These are phyloP conservation scores for Lotmaria passim DNA, from an alignment of 208 protist genomes.

Conservation along the genomic window DNA sequence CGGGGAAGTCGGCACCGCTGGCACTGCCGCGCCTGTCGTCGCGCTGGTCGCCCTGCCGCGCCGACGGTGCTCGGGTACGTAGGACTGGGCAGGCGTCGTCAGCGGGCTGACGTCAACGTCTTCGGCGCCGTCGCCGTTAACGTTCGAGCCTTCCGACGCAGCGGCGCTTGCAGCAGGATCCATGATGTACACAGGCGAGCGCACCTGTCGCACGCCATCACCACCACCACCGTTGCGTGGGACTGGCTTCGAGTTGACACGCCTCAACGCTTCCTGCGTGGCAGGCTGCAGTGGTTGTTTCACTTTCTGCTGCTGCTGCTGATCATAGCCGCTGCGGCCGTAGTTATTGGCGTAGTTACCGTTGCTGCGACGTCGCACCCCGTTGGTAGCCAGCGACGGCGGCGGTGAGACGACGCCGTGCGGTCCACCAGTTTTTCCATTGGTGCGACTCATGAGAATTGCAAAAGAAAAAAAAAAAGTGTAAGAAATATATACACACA, in stretches of 20 bases:
- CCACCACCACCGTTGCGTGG: not conserved
- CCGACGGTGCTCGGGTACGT: conserved; percentile 15
- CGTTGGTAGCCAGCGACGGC: conserved; percentile 18
- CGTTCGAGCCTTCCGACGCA: not conserved
- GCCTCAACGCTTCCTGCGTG: conserved; percentile 11
- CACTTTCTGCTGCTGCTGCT: conserved; percentile 3
- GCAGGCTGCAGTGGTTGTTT: conserved; percentile 16
- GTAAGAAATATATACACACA: not conserved
- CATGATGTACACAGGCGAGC: not conserved
- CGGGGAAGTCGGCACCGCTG: not conserved
- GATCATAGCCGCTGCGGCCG: conserved; percentile 24
- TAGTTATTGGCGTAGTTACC: conserved; percentile 32
- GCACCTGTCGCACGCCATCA: not conserved
- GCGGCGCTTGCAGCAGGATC: not conserved
- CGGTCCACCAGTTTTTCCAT: not conserved
- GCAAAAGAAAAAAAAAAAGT: no score
- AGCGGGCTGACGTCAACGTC: conserved; percentile 26
- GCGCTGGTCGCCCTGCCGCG: not conserved
- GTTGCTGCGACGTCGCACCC: conserved; percentile 16
- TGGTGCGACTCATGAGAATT: conserved; percentile 19
- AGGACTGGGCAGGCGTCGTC: conserved; percentile 26
- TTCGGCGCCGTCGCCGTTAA: not conserved
- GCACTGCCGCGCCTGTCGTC: not conserved
- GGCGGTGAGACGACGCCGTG: conserved; percentile 19
- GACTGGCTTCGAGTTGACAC: conserved; percentile 10